phyloP scores from a whole-genome alignment of 1,139 yeast species.

The Zygotorulaspora mrakii region DNA sequence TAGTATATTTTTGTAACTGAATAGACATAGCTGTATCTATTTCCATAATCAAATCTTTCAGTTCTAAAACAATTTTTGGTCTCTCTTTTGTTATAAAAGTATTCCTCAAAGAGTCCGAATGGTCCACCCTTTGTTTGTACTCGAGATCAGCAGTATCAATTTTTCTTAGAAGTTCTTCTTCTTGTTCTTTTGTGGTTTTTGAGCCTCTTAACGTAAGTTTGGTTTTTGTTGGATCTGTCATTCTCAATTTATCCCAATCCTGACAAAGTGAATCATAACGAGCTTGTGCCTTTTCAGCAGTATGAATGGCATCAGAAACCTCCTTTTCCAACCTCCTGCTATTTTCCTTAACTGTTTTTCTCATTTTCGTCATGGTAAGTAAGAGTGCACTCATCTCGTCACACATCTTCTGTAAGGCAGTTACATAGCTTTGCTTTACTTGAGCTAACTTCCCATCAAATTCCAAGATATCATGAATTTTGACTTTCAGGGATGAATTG shows the following conservation, averaged over 20 bases:
- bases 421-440: conserved; percentile 73
- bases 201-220: conserved; percentile 76
- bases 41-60: conserved; percentile 76
- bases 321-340: conserved; percentile 79
- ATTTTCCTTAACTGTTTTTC: conserved; percentile 78
- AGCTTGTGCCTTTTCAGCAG: conserved; percentile 84
- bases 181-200: conserved; percentile 82
- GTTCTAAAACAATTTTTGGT: conserved; percentile 69
- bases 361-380: conserved; percentile 60
- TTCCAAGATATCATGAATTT: conserved; percentile 65
- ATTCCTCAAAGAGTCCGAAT: conserved; percentile 69
- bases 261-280: conserved; percentile 79
- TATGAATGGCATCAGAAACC: conserved; percentile 71
- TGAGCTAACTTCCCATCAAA: conserved; percentile 72
- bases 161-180: conserved; percentile 79
- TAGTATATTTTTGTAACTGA: conserved; percentile 84
- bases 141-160: conserved; percentile 84
- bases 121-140: conserved; percentile 69
- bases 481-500: conserved; percentile 65
- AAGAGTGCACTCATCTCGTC: conserved; percentile 79
- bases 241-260: conserved; percentile 78
- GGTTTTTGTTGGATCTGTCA: conserved; percentile 75
- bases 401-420: conserved; percentile 77
- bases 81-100: conserved; percentile 70
- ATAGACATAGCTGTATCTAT: conserved; percentile 84